Percentiles rank a stretch among this genome's conserved stretches.
These are phyloP conservation scores for Sarocladiaceae sp. DNA, from an alignment of 2,329 filamentous ascomycete genomes.

Conservation along the genomic window DNA sequence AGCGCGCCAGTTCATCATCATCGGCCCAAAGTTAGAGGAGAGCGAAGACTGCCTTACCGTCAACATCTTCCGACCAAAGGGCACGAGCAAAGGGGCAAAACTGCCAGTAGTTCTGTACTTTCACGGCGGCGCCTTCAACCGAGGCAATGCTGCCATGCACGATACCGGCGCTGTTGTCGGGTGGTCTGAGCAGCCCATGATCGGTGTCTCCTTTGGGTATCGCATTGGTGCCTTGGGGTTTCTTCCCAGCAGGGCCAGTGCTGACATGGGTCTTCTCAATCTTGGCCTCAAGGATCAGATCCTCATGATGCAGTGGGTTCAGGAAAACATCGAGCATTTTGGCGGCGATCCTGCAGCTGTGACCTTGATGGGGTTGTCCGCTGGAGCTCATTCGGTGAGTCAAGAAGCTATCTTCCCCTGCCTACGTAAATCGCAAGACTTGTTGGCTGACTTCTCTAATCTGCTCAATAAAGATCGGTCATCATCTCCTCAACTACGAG, in stretches of 20 bases:
- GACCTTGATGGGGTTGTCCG: conserved; percentile 31
- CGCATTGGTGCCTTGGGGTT: conserved; percentile 33
- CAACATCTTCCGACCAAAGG: conserved; percentile 44
- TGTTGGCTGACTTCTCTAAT: background rate
- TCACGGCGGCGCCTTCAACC: conserved; percentile 39
- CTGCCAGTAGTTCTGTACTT: conserved; percentile 51
- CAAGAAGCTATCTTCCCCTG: background rate
- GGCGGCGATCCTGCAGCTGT: conserved; percentile 43
- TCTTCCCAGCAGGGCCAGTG: conserved; percentile 10
- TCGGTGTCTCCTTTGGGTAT: conserved; percentile 36
- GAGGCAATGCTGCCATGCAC: conserved; percentile 25
- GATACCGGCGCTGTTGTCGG: conserved; percentile 19
- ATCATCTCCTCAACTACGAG: conserved; percentile 54
- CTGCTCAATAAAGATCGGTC: conserved; percentile 49
- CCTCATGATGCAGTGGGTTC: conserved; percentile 36
- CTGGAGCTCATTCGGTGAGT: conserved; percentile 46
- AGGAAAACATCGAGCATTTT: conserved; percentile 41
- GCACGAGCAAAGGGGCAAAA: conserved; percentile 13
- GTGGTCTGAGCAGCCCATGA: conserved; percentile 13
- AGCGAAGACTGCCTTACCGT: conserved; percentile 51
- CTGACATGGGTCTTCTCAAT: conserved; percentile 7
- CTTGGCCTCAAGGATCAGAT: conserved; percentile 49
- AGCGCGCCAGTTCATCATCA: conserved; percentile 2
- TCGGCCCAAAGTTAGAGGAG: conserved; percentile 21
- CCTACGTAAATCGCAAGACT: too few species aligned